Conservation (phyloP, 257 asterid genomes). For the Solanum lycopersicoides region DNA sequence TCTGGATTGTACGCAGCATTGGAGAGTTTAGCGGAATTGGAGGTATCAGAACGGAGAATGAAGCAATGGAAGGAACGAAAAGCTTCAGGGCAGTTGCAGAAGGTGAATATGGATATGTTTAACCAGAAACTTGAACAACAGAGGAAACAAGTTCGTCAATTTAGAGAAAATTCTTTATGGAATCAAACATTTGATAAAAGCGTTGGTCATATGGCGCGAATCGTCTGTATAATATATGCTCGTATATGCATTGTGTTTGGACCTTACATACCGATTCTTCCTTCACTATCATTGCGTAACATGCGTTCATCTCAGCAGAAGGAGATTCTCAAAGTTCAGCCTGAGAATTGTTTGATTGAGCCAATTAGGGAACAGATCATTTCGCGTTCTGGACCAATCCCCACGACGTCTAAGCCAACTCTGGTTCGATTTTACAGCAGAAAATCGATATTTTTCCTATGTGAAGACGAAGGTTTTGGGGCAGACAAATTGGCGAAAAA, state of each 20-base stretch:
- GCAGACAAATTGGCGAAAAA: background rate
- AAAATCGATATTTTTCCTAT: conserved; percentile 10
- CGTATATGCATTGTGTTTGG: conserved; percentile 49
- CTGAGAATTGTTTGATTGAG: background rate
- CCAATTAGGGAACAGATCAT: conserved; percentile 18
- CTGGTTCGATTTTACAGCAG: conserved; percentile 54
- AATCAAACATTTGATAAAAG: conserved; percentile 44
- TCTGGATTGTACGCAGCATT: conserved; percentile 33
- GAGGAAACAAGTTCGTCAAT: conserved; percentile 39
- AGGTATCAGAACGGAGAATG: conserved; percentile 34
- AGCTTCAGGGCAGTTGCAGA: conserved; percentile 8
- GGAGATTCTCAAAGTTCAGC: background rate
- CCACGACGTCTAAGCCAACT: conserved; percentile 18
- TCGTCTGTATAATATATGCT: conserved; percentile 32
- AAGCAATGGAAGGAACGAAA: conserved; percentile 24
- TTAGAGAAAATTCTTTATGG: conserved; percentile 58
- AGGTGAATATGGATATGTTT: conserved; percentile 23
- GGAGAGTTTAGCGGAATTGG: conserved; percentile 50
- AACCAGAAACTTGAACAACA: conserved; percentile 40
- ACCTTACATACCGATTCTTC: conserved; percentile 12
- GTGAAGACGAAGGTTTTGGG: conserved; percentile 11
- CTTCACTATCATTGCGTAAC: background rate
- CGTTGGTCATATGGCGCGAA: conserved; percentile 47
- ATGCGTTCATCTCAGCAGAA: conserved; percentile 5
- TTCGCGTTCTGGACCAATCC: conserved; percentile 45